A percentile compares a stretch with the other conserved stretches of the same genome.
Evolutionary conservation across 1,284 basidiomycete genomes (phyloP).

Genomic region (Ganoderma lucidum): DNA sequence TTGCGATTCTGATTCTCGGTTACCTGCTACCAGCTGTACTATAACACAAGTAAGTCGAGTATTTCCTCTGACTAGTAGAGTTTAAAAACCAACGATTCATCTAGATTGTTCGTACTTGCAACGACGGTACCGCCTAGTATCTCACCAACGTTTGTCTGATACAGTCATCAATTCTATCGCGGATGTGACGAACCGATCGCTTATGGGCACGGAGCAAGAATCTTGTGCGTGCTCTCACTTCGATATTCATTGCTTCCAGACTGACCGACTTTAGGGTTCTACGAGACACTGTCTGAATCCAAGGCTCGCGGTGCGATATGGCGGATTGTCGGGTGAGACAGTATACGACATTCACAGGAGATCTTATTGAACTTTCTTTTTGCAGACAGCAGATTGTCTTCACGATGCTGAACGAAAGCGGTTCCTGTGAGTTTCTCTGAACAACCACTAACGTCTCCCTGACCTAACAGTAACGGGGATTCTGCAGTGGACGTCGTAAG

Average conservation of each 20-base stretch:
- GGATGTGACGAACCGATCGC: slow-evolving; percentile 54
- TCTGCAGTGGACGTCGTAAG: slow-evolving; percentile 36
- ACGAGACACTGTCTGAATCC: slow-evolving; percentile 56
- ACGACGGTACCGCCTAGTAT: not conserved
- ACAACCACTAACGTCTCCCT: too few species aligned
- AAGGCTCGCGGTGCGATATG: slow-evolving; percentile 61
- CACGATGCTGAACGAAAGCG: slow-evolving; percentile 53
- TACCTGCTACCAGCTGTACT: slow-evolving; percentile 53
- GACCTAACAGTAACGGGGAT: not conserved
- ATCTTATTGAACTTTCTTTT: not conserved
- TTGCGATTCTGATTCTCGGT: slow-evolving; percentile 2
- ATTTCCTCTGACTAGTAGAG: not conserved
- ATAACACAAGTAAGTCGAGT: slow-evolving; percentile 55
- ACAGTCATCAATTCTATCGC: slow-evolving; percentile 56
- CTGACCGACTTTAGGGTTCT: slow-evolving; percentile 53
- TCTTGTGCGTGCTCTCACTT: slow-evolving; percentile 46
- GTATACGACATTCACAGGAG: not conserved
- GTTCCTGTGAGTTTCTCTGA: slow-evolving; percentile 44
- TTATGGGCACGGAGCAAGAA: slow-evolving; percentile 69
- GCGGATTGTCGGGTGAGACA: slow-evolving; percentile 59
- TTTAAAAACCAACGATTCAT: not conserved
- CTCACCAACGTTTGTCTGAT: slow-evolving; percentile 44
- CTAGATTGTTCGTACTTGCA: not conserved
- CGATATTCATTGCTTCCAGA: not conserved
- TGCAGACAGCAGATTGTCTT: slow-evolving; percentile 64